Conservation (phyloP, 345 rosid genomes). For the Physaria fendleri region DNA sequence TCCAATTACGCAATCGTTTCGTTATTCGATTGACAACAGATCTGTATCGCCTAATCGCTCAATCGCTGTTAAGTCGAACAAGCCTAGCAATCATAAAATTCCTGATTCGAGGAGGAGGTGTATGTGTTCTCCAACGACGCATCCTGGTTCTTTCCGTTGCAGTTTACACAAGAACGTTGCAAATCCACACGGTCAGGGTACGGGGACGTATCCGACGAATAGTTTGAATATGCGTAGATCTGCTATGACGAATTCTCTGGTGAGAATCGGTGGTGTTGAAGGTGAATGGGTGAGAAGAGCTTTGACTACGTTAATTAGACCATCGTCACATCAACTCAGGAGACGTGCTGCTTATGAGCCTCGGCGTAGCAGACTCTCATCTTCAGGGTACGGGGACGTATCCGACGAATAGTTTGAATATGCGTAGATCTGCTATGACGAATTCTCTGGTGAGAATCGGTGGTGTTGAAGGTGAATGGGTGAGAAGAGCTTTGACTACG, state of each 20-base stretch:
- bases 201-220: constrained; percentile 37
- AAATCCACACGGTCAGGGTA: constrained; percentile 25
- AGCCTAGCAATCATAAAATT: constrained; percentile 29
- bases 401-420: constrained; percentile 53
- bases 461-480: constrained; percentile 93
- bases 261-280: constrained; percentile 90
- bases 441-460: constrained; percentile 86
- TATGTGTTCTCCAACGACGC: constrained; percentile 90
- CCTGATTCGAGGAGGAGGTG: constrained; percentile 47
- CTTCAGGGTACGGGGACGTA: constrained; percentile 31
- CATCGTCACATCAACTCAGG: constrained; percentile 78
- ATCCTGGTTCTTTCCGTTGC: constrained; percentile 83
- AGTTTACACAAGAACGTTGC: constrained; percentile 50
- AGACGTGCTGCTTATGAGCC: constrained; percentile 57
- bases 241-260: constrained; percentile 85
- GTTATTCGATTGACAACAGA: constrained; percentile 54
- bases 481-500: constrained; percentile 74
- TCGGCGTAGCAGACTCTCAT: constrained; percentile 65
- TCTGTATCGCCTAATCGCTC: constrained; percentile 53
- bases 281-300: constrained; percentile 91
- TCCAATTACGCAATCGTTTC: constrained; percentile 38
- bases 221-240: constrained; percentile 75
- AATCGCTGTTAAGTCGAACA: constrained; percentile 32
- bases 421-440: constrained; percentile 86
- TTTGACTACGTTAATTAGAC: constrained; percentile 73